Evolutionary conservation across 1,284 basidiomycete genomes (phyloP).

Genomic region (Tylopilus orsonianus): DNA sequence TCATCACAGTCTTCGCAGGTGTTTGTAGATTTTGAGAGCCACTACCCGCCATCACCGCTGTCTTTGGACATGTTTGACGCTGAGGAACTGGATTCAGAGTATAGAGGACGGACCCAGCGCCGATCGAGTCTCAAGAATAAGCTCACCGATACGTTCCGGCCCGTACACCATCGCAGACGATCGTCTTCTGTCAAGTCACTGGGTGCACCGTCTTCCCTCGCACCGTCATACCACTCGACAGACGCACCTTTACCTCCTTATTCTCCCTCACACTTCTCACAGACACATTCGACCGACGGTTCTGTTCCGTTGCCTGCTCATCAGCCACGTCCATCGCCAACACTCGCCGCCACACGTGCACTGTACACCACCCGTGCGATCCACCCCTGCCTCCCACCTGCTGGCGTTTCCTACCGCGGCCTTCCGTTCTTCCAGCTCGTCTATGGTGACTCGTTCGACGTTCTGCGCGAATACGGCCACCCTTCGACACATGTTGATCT

Average conservation of each 20-base stretch:
- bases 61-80: constrained; percentile 28
- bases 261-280: constrained; percentile 23
- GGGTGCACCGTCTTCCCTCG: constrained; percentile 34
- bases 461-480: constrained; percentile 74
- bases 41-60: constrained; percentile 25
- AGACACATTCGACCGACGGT: constrained; percentile 15
- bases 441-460: constrained; percentile 60
- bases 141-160: constrained; percentile 46
- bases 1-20: constrained; percentile 38
- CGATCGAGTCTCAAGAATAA: constrained; percentile 48
- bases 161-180: constrained; percentile 32
- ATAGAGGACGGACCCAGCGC: constrained; percentile 43
- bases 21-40: constrained; percentile 30
- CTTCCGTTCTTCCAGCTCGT: constrained; percentile 71
- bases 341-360: constrained; percentile 45
- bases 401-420: constrained; percentile 62
- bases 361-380: constrained; percentile 66
- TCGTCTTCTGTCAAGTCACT: constrained; percentile 38
- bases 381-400: constrained; percentile 63
- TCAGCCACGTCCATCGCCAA: constrained; percentile 34
- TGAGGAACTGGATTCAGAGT: constrained; percentile 34
- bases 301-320: constrained; percentile 9
- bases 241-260: constrained; percentile 32
- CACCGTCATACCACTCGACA: constrained; percentile 27
- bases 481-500: constrained; percentile 67